Evolutionary conservation across 768 basidiomycete species (phyloP).

Genomic region (Podaxis sp.): DNA sequence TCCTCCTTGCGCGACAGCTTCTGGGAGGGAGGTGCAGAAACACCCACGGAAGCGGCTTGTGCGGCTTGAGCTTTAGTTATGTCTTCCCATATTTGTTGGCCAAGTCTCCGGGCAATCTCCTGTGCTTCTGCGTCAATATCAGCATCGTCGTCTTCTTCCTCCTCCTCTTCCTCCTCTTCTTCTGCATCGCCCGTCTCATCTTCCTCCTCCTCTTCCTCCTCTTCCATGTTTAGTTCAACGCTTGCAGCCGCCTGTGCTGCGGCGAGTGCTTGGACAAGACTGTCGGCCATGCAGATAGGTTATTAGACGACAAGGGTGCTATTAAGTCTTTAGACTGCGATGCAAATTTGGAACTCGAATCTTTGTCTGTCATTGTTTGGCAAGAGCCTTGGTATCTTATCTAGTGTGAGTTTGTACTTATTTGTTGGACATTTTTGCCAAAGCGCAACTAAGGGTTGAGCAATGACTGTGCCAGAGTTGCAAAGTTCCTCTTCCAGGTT

Average conservation of each 20-base stretch:
- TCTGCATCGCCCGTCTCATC: conserved; percentile 29
- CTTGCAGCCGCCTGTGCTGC: conserved; percentile 9
- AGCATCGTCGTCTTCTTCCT: conserved; percentile 48
- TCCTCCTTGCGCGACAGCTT: conserved; percentile 44
- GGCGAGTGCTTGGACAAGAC: conserved; percentile 7
- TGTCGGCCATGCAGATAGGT: conserved; percentile 8
- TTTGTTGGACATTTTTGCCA: conserved; percentile 6
- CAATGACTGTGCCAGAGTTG: neutral
- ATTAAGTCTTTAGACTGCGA: neutral
- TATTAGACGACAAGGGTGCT: neutral
- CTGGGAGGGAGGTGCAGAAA: conserved; percentile 6
- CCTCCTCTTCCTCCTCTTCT: conserved; percentile 40
- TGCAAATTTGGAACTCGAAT: neutral
- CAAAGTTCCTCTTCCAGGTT: conserved; percentile 5
- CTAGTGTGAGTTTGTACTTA: conserved; percentile 13
- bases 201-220: conserved; percentile 26
- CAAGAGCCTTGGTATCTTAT: conserved; percentile 26
- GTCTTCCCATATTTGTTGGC: conserved; percentile 79
- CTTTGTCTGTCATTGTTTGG: conserved; percentile 11
- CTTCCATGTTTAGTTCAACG: neutral
- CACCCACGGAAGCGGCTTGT: conserved; percentile 22
- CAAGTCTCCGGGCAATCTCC: conserved; percentile 69
- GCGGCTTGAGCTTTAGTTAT: conserved; percentile 61
- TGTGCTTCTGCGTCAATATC: conserved; percentile 69
- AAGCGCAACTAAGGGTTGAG: neutral